Conservation (phyloP, 1,284 basidiomycete species). For the Ceratobasidium sp. region DNA sequence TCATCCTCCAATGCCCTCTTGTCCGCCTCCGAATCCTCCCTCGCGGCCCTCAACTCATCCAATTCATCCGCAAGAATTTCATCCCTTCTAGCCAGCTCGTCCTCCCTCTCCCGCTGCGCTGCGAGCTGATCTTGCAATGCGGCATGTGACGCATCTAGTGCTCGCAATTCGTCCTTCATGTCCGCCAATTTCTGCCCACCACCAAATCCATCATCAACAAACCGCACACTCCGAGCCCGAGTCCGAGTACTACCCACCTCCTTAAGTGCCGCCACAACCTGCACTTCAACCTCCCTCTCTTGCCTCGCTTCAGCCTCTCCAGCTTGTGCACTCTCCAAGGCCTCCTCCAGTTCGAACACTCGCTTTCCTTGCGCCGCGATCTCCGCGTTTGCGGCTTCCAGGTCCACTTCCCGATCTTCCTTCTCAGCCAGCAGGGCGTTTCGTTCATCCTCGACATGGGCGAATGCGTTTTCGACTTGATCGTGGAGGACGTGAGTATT, state of each 20-base stretch:
- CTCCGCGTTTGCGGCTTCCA: slow-evolving; percentile 32
- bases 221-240: background rate
- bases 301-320: slow-evolving; percentile 70
- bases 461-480: slow-evolving; percentile 77
- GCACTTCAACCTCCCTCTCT: slow-evolving; percentile 77
- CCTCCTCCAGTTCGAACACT: slow-evolving; percentile 68
- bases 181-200: slow-evolving; percentile 68
- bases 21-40: slow-evolving; percentile 41
- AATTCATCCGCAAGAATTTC: slow-evolving; percentile 66
- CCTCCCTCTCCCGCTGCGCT: slow-evolving; percentile 71
- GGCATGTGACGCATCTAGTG: slow-evolving; percentile 70
- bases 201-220: slow-evolving; percentile 31
- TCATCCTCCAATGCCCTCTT: slow-evolving; percentile 48
- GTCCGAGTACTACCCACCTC: slow-evolving; percentile 63
- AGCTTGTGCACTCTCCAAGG: slow-evolving; percentile 59
- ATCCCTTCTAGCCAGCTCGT: slow-evolving; percentile 74
- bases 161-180: slow-evolving; percentile 70
- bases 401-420: slow-evolving; percentile 32
- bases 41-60: slow-evolving; percentile 42
- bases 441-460: slow-evolving; percentile 73
- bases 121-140: slow-evolving; percentile 67
- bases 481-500: slow-evolving; percentile 73
- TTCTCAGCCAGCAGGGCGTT: slow-evolving; percentile 33
- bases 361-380: slow-evolving; percentile 54
- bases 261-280: slow-evolving; percentile 76